Evolutionary conservation across 306 rosid species (phyloP), one percentile per base, ranked within the genome.

Genomic region (Mimosa pudica): DNA sequence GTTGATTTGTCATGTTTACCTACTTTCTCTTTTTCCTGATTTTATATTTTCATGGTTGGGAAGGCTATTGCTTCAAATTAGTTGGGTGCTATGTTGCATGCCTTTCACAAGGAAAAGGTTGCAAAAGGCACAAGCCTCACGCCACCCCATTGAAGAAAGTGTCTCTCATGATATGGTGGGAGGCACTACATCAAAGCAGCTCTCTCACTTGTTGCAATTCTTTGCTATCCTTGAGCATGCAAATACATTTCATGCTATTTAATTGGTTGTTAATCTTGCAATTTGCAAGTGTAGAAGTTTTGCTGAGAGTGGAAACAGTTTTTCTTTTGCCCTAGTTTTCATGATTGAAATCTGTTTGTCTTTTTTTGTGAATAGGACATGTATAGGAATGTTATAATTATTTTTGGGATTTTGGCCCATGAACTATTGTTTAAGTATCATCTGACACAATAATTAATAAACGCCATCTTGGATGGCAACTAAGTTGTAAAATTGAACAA

Each of bases 311-410:
- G 46, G 45, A 36, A 46, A 35, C 7, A 7, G 70, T 35, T 65
- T 41, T 6, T 14, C 6, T 16, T 66, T 38, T 16, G 8, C 16
- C 11, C 33, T 16, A 41, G n/a, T n/a, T 42, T 67, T 45, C 69
- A 60, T 81, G 41, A 73, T 70, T 76, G 68, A 81, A 75, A 79
- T 46, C 44, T 70, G 30, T n/a, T 42, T 42, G 10, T 67, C 11
- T 38, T 11, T 38, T 13, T n/a, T 8, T 42, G 24, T 41, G 7
- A 67, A 41, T n/a, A 42, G 68, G 68, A 33, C 8, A 11, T 1
- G 32, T 32, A 11, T 62, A 7, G 67, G 42, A 62, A 33, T 32
- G 42, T 62, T 33, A 5, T n/a, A 46, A 45, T 70, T 70, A 45
- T 46, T 18, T 79, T 24, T 24, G 30, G 30, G 30, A 24, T 24